These are phyloP conservation scores for Thelonectria olida DNA, from an alignment of 2,329 filamentous ascomycete genomes.

Conservation along the genomic window DNA sequence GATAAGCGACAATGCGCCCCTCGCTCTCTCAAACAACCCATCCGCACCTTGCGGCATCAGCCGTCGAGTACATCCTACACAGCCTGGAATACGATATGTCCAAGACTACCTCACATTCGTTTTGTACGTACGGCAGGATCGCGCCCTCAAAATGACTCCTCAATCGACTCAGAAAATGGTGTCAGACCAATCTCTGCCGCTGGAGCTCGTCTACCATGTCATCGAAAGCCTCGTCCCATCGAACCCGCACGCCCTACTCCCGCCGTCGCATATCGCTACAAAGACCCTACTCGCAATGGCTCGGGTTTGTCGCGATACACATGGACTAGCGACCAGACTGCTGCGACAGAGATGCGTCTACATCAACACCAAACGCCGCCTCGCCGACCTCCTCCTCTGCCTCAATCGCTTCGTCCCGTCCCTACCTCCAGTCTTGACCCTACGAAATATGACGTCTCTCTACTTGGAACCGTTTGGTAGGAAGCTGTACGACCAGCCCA, in stretches of 20 bases:
- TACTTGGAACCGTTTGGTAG: slow-evolving; percentile 52
- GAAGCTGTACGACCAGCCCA: slow-evolving; percentile 50
- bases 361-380: slow-evolving; percentile 50
- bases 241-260: slow-evolving; percentile 44
- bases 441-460: slow-evolving; percentile 50
- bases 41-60: neutral
- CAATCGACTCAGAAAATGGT: slow-evolving; percentile 7
- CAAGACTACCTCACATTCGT: neutral
- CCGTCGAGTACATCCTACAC: neutral
- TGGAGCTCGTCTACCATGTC: slow-evolving; percentile 47
- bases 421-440: slow-evolving; percentile 40
- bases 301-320: slow-evolving; percentile 53
- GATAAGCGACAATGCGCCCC: neutral
- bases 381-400: slow-evolving; percentile 46
- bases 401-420: slow-evolving; percentile 44
- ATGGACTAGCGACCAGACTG: slow-evolving; percentile 50
- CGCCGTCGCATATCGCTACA: slow-evolving; percentile 50
- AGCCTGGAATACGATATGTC: neutral
- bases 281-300: slow-evolving; percentile 56
- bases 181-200: slow-evolving; percentile 39
- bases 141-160: slow-evolving; percentile 17
- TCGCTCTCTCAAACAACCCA: neutral
- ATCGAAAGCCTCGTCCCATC: slow-evolving; percentile 48
- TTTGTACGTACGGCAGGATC: slow-evolving; percentile 13
- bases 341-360: slow-evolving; percentile 57